phyloP scores from a whole-genome alignment of 148 eudicot species.

The Rhododendron molle region DNA sequence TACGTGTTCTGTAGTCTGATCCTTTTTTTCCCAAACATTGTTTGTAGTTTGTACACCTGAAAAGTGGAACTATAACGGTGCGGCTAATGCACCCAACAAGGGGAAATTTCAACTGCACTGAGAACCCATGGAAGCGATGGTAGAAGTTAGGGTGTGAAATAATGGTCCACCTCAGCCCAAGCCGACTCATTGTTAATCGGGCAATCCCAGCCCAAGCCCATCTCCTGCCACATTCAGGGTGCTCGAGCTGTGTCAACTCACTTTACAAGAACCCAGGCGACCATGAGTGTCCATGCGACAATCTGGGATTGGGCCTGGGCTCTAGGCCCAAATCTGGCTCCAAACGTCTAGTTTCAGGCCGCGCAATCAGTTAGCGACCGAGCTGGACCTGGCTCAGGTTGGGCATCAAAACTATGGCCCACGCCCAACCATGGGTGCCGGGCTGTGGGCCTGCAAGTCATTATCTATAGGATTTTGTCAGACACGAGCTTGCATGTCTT shows the following conservation, averaged over 20 bases:
- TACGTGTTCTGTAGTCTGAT: too few species aligned
- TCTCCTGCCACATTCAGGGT: background rate
- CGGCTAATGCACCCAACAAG: too few species aligned
- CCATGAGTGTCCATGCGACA: background rate
- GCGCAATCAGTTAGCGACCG: background rate
- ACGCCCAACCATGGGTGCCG: background rate
- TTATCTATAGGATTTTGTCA: background rate
- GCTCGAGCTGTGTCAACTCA: background rate
- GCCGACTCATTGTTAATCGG: background rate
- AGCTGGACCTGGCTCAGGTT: background rate
- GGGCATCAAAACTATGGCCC: background rate
- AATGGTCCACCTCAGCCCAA: background rate
- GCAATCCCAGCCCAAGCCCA: background rate
- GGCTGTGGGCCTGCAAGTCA: background rate
- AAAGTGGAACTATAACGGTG: too few species aligned
- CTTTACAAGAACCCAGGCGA: background rate
- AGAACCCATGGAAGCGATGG: too few species aligned
- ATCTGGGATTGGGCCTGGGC: background rate
- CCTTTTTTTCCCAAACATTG: too few species aligned
- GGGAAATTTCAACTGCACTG: too few species aligned
- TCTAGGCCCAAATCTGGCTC: background rate
- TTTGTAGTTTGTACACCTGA: too few species aligned
- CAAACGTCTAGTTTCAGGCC: background rate
- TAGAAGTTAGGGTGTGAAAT: too few species aligned
- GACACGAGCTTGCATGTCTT: background rate